Percentiles rank a stretch among this genome's conserved stretches.
These are phyloP conservation scores for Sporothrix humicola DNA, from an alignment of 2,329 filamentous ascomycete species.

Conservation along the genomic window DNA sequence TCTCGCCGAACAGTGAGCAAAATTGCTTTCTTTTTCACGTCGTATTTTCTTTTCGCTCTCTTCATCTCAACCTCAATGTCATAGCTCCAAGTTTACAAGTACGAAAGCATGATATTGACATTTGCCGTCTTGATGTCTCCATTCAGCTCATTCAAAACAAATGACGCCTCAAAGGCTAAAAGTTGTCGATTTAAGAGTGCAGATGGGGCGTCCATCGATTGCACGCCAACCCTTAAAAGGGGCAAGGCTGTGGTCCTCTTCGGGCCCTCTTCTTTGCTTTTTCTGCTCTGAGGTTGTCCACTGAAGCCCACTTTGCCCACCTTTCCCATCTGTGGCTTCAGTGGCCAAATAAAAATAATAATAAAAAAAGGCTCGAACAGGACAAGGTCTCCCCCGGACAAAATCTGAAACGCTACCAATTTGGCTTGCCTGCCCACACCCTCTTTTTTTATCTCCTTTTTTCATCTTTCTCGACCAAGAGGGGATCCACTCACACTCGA, in stretches of 20 bases:
- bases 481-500: constrained; percentile 7
- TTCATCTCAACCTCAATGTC: not conserved
- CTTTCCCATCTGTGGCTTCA: not conserved
- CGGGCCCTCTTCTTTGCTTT: not conserved
- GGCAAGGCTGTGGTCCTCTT: constrained; percentile 2
- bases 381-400: constrained; percentile 29
- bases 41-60: not conserved
- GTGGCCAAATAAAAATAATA: too few relatives aligned
- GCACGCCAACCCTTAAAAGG: constrained; percentile 16
- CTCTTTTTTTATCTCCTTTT: not conserved
- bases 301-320: not conserved
- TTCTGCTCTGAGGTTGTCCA: not conserved
- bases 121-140: constrained; percentile 12
- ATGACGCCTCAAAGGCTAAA: not conserved
- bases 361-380: constrained; percentile 19
- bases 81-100: too few relatives aligned
- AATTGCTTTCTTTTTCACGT: not conserved
- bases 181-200: not conserved
- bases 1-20: not conserved
- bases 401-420: constrained; percentile 35
- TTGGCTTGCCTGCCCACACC: constrained; percentile 24
- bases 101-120: too few relatives aligned
- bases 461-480: not conserved
- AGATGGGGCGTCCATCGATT: not conserved
- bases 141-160: constrained; percentile 6